Evolutionary conservation across 2,329 filamentous ascomycete genomes (phyloP).

Genomic region (Pyricularia grisea): DNA sequence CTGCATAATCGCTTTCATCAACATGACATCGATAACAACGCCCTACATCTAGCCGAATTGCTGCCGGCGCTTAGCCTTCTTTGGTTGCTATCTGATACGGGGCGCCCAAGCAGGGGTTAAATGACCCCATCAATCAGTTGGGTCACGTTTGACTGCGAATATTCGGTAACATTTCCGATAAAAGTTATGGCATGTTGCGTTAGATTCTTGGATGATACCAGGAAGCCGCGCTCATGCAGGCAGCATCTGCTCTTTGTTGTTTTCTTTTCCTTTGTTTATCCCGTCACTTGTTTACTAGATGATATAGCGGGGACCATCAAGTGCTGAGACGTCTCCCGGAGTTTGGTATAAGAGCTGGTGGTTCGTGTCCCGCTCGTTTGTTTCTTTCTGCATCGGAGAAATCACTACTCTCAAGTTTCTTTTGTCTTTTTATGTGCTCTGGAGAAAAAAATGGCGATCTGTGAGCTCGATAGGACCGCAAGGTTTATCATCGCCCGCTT

Average conservation of each 20-base stretch:
- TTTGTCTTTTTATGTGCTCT: not conserved
- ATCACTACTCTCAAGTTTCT: not conserved
- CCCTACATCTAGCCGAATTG: not conserved
- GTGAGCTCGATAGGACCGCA: not conserved
- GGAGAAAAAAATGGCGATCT: not conserved
- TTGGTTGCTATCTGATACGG: not conserved
- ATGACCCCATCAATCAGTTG: not conserved
- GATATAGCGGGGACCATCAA: slow-evolving; percentile 37
- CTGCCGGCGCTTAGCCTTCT: not conserved
- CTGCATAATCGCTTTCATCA: not conserved
- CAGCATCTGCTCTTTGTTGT: not conserved
- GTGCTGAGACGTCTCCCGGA: slow-evolving; percentile 45
- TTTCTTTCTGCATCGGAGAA: not conserved
- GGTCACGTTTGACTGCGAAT: not conserved
- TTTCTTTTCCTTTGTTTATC: slow-evolving; percentile 3
- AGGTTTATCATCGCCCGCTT: not conserved
- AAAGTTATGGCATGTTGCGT: not conserved
- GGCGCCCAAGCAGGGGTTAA: not conserved
- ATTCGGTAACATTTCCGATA: not conserved
- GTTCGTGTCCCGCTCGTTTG: not conserved
- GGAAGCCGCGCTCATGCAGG: not conserved
- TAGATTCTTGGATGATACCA: not conserved
- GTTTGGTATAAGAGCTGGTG: slow-evolving; percentile 10
- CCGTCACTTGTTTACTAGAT: slow-evolving; percentile 6
- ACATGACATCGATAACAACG: not conserved